Base-by-base conservation (phyloP, 345 rosid genomes). In the Ailanthus altissimus region DNA sequence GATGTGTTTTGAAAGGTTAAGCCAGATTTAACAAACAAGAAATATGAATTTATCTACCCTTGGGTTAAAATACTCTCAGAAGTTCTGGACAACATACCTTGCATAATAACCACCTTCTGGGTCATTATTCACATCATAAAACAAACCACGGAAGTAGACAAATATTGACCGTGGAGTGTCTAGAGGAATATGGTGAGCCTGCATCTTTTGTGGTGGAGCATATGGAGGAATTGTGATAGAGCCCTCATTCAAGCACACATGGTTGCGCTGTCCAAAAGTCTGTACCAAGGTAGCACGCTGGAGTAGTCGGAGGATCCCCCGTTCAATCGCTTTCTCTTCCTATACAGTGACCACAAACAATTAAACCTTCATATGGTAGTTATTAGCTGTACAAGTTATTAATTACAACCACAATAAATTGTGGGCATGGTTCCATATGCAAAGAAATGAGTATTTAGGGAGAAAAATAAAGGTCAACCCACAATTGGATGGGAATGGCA, bases 41-140 rank as follows among this genome's bases (percentile, higher is more conserved):
- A 62, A 53, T 65, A 62, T 42, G 32, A 16, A 11, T 72, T 73
- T 60, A 38, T 43, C 43, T 38, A 58, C 49, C 20, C 26, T 67
- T 46, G 42, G 23, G 32, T 72, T 40, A 20, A 15, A 45, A 26
- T 67, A 47, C 53, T 43, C 43, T 28, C 5, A 43, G 10, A 73
- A 66, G 67, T 59, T 71, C 2, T 15, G 21, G 8, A n/a, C 61
- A 49, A 58, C 72, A 71, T 87, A 95, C 98, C 99, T 93, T 73
- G 98, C 99, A 75, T 92, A 95, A 74, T 93, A 95, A 45, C 99
- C 99, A 3, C 99, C 98, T 88, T 95, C 98, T 3, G 99, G 99
- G 45, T 95, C 99, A 60, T 93, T 95, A 76, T 93, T 93, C 32
- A 95, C 94, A 65, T 95, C 98, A 47, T 92, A 95, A 78, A 95